These are phyloP conservation scores for Globisporangium lucens DNA, from an alignment of 352 stramenopile genomes.

Conservation along the genomic window DNA sequence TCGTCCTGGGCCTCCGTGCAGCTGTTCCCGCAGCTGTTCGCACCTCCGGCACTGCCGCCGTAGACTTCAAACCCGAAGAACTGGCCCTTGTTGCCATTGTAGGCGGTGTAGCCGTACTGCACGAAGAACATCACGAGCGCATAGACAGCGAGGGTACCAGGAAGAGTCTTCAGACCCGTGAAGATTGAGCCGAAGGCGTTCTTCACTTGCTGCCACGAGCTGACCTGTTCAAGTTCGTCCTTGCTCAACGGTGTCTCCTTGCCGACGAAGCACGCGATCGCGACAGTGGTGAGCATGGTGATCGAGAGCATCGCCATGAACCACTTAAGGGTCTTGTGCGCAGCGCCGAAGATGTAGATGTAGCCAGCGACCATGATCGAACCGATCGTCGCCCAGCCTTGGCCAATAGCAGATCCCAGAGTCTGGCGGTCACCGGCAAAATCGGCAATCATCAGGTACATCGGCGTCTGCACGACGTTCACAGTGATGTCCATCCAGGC, in stretches of 20 bases:
- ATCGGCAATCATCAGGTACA: too few species aligned
- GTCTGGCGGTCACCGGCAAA: constrained; percentile 28
- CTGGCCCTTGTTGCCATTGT: too few species aligned
- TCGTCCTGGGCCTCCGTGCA: too few species aligned
- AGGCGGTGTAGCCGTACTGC: too few species aligned
- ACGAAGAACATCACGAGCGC: too few species aligned
- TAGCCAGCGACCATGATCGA: constrained; percentile 30
- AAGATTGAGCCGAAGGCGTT: constrained; percentile 11
- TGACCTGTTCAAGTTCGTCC: not conserved
- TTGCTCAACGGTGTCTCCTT: constrained; percentile 16
- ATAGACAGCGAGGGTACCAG: not conserved
- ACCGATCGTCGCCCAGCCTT: constrained; percentile 26
- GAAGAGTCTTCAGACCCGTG: constrained; percentile 12
- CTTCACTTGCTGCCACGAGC: not conserved
- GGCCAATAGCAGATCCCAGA: constrained; percentile 21
- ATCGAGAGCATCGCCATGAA: constrained; percentile 34
- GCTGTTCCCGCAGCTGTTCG: too few species aligned
- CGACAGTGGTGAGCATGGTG: constrained; percentile 18
- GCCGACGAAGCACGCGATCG: constrained; percentile 16
- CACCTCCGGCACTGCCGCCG: too few species aligned
- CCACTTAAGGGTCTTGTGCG: constrained; percentile 20
- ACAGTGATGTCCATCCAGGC: too few species aligned
- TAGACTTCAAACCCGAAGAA: too few species aligned
- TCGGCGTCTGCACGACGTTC: too few species aligned
- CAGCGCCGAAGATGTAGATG: constrained; percentile 31